Evolutionary conservation across 2,329 filamentous ascomycete species (phyloP), one percentile per base, ranked within the genome.

Genomic region (Ophiostoma piceae): DNA sequence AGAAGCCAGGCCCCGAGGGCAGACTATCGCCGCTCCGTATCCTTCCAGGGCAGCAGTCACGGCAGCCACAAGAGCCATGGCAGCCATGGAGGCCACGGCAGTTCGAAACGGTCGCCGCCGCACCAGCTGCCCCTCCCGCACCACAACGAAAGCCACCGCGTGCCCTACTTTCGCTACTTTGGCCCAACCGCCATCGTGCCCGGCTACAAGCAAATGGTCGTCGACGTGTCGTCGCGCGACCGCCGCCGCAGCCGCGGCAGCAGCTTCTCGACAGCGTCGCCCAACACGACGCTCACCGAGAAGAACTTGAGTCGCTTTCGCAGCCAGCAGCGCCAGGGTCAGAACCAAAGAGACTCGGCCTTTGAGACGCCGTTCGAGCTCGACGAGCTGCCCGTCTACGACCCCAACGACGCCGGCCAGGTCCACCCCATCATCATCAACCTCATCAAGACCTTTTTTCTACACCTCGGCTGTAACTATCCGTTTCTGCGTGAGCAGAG

Each of bases 141-240:
- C 72, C 82, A 85, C 74, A 78, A 81, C 39, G 83, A 85, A 77
- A 82, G 85, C 72, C 82, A 90, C 75, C 85, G 90, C 69, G 91
- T 96, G 73, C 92, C 92, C 0, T 97, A 95, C 77, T 96, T 96
- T 75, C 85, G 93, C 71, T 96, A 95, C 79, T 95, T 96, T 77
- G 93, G 92, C 0, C 92, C 92, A 0, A 96, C 93, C 0, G 93
- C 92, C 72, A 96, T 96, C 76, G 92, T 95, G 68, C 92, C 92
- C 1, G 92, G 92, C 29, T 96, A 93, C 80, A 96, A 96, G 79
- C 92, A 96, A 78, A 96, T 96, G 92, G 91, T 96, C 35, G 89
- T 91, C 71, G 76, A 79, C 64, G 74, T 79, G 22, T 89, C 90
- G 69, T 87, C 94, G 39, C 85, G 89, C 71, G 88, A 90, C 71